phyloP scores from a whole-genome alignment of 352 stramenopile genomes.

The Phytophthora litchii region DNA sequence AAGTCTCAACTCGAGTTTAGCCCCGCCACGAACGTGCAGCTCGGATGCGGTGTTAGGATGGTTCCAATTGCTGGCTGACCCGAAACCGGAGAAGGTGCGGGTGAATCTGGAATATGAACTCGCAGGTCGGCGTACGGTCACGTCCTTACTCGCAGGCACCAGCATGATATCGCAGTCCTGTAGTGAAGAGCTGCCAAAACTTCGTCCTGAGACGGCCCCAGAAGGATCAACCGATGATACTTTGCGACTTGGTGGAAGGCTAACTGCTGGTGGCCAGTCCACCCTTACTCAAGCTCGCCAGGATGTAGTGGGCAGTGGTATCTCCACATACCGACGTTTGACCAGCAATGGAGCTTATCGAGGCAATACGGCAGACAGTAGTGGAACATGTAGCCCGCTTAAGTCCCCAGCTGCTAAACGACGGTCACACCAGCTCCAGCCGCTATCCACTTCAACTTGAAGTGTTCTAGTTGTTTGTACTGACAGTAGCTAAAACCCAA shows the following conservation, averaged over 20 bases:
- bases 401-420: slow-evolving; percentile 60
- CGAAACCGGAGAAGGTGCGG: slow-evolving; percentile 58
- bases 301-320: slow-evolving; percentile 15
- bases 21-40: slow-evolving; percentile 56
- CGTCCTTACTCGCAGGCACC: slow-evolving; percentile 21
- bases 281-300: slow-evolving; percentile 50
- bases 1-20: slow-evolving; percentile 26
- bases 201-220: slow-evolving; percentile 46
- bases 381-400: slow-evolving; percentile 40
- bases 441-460: slow-evolving; percentile 28
- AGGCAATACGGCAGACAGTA: slow-evolving; percentile 18
- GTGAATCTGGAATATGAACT: slow-evolving; percentile 69
- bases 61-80: slow-evolving; percentile 58
- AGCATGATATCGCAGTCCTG: slow-evolving; percentile 9
- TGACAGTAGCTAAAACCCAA: no score
- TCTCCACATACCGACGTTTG: slow-evolving; percentile 12
- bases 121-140: slow-evolving; percentile 32
- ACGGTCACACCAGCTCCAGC: slow-evolving; percentile 59
- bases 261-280: slow-evolving; percentile 22
- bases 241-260: slow-evolving; percentile 6
- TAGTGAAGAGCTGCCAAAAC: slow-evolving; percentile 49
- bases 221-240: slow-evolving; percentile 31
- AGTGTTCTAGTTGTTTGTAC: not conserved
- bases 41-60: slow-evolving; percentile 58
- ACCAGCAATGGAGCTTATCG: slow-evolving; percentile 32